phyloP scores from a whole-genome alignment of 768 basidiomycete species.

The Phylloporus sp. region DNA sequence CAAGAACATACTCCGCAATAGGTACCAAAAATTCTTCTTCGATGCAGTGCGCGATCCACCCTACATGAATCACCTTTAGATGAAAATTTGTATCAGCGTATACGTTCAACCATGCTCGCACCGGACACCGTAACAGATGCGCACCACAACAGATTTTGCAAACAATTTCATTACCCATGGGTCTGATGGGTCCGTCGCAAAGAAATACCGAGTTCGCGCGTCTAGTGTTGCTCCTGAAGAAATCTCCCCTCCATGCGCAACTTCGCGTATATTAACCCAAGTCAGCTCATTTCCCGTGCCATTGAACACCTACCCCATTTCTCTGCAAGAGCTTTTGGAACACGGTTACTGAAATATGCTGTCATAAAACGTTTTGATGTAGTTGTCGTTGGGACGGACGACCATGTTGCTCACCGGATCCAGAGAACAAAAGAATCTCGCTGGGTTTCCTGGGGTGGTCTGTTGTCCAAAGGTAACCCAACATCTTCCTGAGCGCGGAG shows the following conservation, averaged over 20 bases:
- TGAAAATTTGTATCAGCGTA: slow-evolving; percentile 1
- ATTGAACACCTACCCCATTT: slow-evolving; percentile 21
- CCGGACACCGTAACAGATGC: slow-evolving; percentile 7
- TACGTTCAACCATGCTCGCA: neutral
- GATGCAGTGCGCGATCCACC: slow-evolving; percentile 30
- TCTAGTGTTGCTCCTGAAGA: slow-evolving; percentile 9
- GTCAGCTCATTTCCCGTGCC: neutral
- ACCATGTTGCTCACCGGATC: slow-evolving; percentile 16
- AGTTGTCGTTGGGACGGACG: neutral
- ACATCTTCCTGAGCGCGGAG: slow-evolving; percentile 5
- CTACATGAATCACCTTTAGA: slow-evolving; percentile 28
- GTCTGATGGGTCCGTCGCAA: slow-evolving; percentile 25
- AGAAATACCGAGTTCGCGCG: slow-evolving; percentile 26
- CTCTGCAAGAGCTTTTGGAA: slow-evolving; percentile 19
- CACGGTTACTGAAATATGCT: slow-evolving; percentile 30
- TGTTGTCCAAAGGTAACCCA: neutral
- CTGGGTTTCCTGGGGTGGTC: neutral
- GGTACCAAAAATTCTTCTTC: slow-evolving; percentile 23
- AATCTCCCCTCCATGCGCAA: slow-evolving; percentile 22
- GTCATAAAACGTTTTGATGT: neutral
- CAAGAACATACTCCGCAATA: slow-evolving; percentile 28
- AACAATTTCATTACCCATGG: slow-evolving; percentile 25
- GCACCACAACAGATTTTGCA: slow-evolving; percentile 28
- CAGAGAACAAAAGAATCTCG: slow-evolving; percentile 15
- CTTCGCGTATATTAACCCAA: slow-evolving; percentile 6